Evolutionary conservation across 495 filamentous ascomycete genomes (phyloP).

Genomic region (Xylaria castorea): DNA sequence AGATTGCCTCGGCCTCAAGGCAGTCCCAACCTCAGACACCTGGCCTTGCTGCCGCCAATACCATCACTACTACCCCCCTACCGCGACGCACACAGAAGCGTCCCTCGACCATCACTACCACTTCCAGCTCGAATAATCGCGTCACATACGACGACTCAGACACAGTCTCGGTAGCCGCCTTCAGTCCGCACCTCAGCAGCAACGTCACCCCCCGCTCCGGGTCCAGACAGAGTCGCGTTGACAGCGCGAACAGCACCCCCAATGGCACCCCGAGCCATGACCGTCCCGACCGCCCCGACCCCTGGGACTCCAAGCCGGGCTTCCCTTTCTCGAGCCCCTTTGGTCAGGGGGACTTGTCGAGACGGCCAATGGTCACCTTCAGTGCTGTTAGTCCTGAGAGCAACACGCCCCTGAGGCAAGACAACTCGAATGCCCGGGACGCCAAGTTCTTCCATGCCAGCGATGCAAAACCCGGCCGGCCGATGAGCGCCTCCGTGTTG

Average conservation of each 20-base stretch:
- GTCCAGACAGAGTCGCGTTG: slow-evolving; percentile 68
- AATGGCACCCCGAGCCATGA: slow-evolving; percentile 59
- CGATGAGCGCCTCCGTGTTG: slow-evolving; percentile 34
- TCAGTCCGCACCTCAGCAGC: slow-evolving; percentile 61
- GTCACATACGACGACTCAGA: slow-evolving; percentile 45
- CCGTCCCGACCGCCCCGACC: slow-evolving; percentile 47
- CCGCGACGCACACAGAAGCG: slow-evolving; percentile 37
- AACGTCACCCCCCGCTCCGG: slow-evolving; percentile 79
- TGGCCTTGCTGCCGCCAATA: slow-evolving; percentile 36
- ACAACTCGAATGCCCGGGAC: slow-evolving; percentile 38
- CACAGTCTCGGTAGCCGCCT: slow-evolving; percentile 45
- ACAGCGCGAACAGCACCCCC: slow-evolving; percentile 67
- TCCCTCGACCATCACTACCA: slow-evolving; percentile 29
- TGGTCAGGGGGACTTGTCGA: slow-evolving; percentile 36
- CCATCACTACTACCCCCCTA: slow-evolving; percentile 43
- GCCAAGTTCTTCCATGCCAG: slow-evolving; percentile 81
- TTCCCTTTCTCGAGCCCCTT: slow-evolving; percentile 42
- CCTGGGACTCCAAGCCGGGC: slow-evolving; percentile 48
- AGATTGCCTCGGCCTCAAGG: slow-evolving; percentile 43
- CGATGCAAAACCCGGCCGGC: slow-evolving; percentile 63
- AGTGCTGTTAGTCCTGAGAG: slow-evolving; percentile 41
- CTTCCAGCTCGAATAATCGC: slow-evolving; percentile 28
- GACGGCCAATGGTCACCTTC: slow-evolving; percentile 41
- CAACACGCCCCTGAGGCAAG: slow-evolving; percentile 25
- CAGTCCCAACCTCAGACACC: slow-evolving; percentile 39